Evolutionary conservation across 139 green algal species (phyloP).

Genomic region (Micractinium sp.): DNA sequence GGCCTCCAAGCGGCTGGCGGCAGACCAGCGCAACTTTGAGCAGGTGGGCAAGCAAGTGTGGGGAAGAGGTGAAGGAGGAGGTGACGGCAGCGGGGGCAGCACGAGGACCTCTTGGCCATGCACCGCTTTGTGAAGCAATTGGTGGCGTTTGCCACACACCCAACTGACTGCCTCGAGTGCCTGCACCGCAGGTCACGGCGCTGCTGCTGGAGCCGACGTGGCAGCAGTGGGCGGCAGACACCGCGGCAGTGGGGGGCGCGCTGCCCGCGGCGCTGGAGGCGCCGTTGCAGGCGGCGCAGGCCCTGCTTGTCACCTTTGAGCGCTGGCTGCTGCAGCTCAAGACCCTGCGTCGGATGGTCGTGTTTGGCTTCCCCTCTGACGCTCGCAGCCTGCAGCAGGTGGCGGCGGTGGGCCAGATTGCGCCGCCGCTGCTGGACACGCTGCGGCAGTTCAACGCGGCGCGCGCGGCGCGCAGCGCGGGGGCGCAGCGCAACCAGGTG

Average conservation of each 20-base stretch:
- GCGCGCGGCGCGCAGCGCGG: conserved; percentile 1
- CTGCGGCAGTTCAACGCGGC: conserved; percentile 48
- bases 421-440: conserved; percentile 67
- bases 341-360: conserved; percentile 81
- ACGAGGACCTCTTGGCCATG: not conserved
- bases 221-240: conserved; percentile 78
- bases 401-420: conserved; percentile 39
- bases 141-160: too few relatives aligned
- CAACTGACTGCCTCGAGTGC: not conserved
- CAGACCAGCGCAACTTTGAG: conserved; percentile 89
- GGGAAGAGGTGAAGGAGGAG: not conserved
- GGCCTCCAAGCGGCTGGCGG: conserved; percentile 84
- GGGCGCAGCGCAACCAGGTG: conserved; percentile 41
- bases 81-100: not conserved
- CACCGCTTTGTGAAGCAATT: not conserved
- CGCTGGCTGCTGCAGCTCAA: conserved; percentile 93
- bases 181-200: conserved; percentile 58
- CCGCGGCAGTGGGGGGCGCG: conserved; percentile 48
- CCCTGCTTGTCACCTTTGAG: conserved; percentile 72
- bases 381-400: conserved; percentile 55
- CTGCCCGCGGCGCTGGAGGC: conserved; percentile 58
- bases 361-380: conserved; percentile 84
- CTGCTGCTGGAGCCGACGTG: conserved; percentile 80
- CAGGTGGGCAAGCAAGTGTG: conserved; percentile 43
- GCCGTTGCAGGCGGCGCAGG: conserved; percentile 22